Percentiles rank a stretch among this genome's conserved stretches.
Evolutionary conservation across 805 yeast genomes (phyloP).

Genomic region (Teunomyces pallodes): DNA sequence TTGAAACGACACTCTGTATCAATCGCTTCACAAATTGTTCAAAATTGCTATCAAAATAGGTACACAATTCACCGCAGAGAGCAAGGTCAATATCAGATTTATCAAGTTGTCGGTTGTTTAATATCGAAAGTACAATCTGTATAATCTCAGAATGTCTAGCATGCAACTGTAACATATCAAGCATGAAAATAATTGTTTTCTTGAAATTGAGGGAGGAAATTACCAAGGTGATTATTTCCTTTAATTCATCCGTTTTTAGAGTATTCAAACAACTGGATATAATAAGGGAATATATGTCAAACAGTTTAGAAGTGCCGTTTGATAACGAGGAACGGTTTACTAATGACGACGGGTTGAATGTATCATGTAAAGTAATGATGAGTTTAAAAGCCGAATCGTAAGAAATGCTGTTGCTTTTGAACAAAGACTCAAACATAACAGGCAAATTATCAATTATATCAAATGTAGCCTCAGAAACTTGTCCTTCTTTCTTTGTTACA

Average conservation of each 20-base stretch:
- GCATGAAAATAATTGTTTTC: conserved; percentile 5
- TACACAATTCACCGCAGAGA: conserved; percentile 20
- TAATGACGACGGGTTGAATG: conserved; percentile 25
- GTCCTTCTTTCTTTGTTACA: conserved; percentile 29
- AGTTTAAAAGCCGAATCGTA: conserved; percentile 22
- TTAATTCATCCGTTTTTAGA: conserved; percentile 10
- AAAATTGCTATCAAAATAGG: conserved; percentile 16
- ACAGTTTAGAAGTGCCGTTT: background rate
- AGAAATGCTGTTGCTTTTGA: conserved; percentile 13
- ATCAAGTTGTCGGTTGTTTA: conserved; percentile 18
- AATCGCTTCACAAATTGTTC: conserved; percentile 30
- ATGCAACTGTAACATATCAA: conserved; percentile 6
- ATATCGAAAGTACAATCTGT: conserved; percentile 14
- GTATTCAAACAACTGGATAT: conserved; percentile 8
- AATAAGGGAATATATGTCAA: conserved; percentile 12
- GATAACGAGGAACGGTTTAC: background rate
- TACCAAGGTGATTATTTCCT: conserved; percentile 13
- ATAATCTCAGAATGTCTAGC: conserved; percentile 9
- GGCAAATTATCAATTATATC: conserved; percentile 35
- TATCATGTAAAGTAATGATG: conserved; percentile 27
- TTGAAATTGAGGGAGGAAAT: conserved; percentile 6
- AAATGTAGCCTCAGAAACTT: conserved; percentile 25
- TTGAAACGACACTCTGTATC: conserved; percentile 31
- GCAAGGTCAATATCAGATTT: conserved; percentile 17
- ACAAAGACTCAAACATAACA: conserved; percentile 19